Percentiles rank a stretch among this genome's conserved stretches.
Conservation (phyloP, 2,329 filamentous ascomycete genomes). For the Bipolaris oryzae region DNA sequence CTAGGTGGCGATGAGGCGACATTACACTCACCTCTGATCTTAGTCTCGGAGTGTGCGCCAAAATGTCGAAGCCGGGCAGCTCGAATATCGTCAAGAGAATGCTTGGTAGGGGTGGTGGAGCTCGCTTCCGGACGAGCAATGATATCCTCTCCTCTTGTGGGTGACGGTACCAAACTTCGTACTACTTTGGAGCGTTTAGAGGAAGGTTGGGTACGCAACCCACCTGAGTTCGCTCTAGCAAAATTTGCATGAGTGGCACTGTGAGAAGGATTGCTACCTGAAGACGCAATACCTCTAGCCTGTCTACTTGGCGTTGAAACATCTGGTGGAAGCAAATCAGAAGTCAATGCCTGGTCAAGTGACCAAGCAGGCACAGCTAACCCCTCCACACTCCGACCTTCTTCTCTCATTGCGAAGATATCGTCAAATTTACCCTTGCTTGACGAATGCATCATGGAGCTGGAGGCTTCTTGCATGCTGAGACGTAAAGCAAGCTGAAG, state of each 20-base stretch:
- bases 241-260: constrained; percentile 5
- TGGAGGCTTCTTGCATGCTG: constrained; percentile 13
- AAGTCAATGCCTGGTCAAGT: background rate
- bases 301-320: background rate
- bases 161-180: background rate
- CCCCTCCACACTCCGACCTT: constrained; percentile 4
- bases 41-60: background rate
- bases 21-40: background rate
- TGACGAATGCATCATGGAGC: background rate
- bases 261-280: background rate
- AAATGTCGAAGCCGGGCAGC: constrained; percentile 24
- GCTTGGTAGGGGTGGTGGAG: background rate
- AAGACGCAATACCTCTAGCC: background rate
- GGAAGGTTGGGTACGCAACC: background rate
- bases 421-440: constrained; percentile 1
- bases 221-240: background rate
- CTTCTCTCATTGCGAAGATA: constrained; percentile 11
- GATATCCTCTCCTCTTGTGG: background rate
- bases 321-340: background rate
- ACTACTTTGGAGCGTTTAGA: background rate
- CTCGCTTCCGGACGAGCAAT: background rate
- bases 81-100: constrained; percentile 12
- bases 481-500: constrained; percentile 18
- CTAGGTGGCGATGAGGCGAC: background rate
- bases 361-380: constrained; percentile 9